Evolutionary conservation across 139 green algal genomes (phyloP).

Genomic region (Chlamydomonas sphaeroides): DNA sequence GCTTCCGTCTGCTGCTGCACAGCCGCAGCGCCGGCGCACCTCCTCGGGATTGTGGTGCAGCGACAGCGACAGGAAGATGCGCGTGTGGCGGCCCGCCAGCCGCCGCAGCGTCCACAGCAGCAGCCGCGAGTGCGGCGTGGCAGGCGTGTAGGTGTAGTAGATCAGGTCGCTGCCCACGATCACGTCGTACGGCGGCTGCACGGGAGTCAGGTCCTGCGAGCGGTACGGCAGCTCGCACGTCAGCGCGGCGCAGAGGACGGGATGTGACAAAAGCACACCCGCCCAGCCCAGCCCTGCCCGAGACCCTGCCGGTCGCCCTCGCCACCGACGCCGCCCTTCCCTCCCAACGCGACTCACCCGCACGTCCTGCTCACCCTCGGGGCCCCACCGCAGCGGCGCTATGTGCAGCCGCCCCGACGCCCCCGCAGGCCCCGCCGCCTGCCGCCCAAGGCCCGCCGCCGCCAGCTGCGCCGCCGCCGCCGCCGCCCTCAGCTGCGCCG

Average conservation of each 20-base stretch:
- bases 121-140: constrained; percentile 62
- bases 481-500: no score
- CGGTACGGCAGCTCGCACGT: no score
- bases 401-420: constrained; percentile 2
- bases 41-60: constrained; percentile 65
- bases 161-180: constrained; percentile 38
- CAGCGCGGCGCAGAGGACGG: no score
- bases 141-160: constrained; percentile 32
- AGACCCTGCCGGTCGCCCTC: no score
- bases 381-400: constrained; percentile 26
- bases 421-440: no score
- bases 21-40: not conserved
- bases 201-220: constrained; percentile 5
- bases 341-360: not conserved
- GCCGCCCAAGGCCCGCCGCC: no score
- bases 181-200: constrained; percentile 15
- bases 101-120: constrained; percentile 58
- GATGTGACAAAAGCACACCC: no score
- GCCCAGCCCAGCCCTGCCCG: no score
- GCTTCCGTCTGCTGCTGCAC: no score
- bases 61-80: constrained; percentile 56
- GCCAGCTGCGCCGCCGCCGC: no score
- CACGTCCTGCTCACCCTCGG: constrained; percentile 23
- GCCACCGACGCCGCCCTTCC: not conserved
- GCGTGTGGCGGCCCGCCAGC: constrained; percentile 36